Evolutionary conservation across 2,329 filamentous ascomycete genomes (phyloP).

Genomic region (Ophiostoma sp.): DNA sequence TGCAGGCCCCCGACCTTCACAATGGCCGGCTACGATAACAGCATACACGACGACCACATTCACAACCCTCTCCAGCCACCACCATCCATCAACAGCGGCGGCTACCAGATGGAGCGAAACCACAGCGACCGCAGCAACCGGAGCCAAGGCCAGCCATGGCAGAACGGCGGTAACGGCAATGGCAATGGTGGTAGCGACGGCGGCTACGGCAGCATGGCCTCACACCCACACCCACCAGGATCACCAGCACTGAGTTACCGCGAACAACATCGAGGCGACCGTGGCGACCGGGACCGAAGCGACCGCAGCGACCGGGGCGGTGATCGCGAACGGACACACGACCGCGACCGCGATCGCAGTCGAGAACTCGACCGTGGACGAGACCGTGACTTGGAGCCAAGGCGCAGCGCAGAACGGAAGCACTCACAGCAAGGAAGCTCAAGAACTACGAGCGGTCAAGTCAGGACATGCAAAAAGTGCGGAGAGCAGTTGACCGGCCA

Average conservation of each 20-base stretch:
- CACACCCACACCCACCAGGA: conserved; percentile 34
- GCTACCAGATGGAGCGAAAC: conserved; percentile 35
- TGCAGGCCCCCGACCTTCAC: conserved; percentile 6
- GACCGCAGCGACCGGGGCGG: conserved; percentile 33
- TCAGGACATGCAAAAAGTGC: conserved; percentile 81
- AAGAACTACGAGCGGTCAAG: conserved; percentile 57
- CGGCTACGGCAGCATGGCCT: conserved; percentile 30
- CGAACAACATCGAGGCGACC: conserved; percentile 28
- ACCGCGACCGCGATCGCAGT: conserved; percentile 35
- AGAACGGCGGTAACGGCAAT: conserved; percentile 29
- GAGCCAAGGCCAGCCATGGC: conserved; percentile 29
- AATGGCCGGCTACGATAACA: conserved; percentile 44
- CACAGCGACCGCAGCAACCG: conserved; percentile 26
- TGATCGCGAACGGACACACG: conserved; percentile 35
- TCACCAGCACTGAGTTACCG: conserved; percentile 43
- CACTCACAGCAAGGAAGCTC: conserved; percentile 43
- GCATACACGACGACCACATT: conserved; percentile 41
- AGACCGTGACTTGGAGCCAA: conserved; percentile 44
- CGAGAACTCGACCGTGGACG: conserved; percentile 33
- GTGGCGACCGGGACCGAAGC: conserved; percentile 32
- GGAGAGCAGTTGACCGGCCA: conserved; percentile 85
- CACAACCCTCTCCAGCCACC: conserved; percentile 33
- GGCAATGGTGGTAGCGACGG: conserved; percentile 26
- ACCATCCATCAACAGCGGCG: conserved; percentile 24
- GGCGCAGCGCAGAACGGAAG: conserved; percentile 60